Conservation (phyloP, 352 stramenopile species). For the Globisporangium sylvaticum region DNA sequence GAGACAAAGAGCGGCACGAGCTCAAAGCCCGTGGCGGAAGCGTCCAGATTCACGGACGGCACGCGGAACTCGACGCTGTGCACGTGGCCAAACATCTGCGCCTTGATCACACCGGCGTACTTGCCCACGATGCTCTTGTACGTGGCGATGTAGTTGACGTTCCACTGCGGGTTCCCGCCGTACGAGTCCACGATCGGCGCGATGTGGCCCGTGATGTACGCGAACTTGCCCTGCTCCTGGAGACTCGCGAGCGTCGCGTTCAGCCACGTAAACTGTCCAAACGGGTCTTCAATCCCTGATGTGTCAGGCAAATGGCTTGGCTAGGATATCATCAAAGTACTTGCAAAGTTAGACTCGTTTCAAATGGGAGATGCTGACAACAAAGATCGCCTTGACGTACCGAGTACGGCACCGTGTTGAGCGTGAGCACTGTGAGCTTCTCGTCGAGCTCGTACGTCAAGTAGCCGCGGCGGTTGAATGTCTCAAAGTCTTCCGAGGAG, state of each 20-base stretch:
- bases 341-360: background rate
- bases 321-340: slow-evolving; percentile 19
- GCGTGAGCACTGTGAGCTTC: slow-evolving; percentile 59
- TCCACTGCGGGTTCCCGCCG: slow-evolving; percentile 77
- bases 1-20: slow-evolving; percentile 75
- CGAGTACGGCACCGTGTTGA: slow-evolving; percentile 84
- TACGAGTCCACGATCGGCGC: slow-evolving; percentile 88
- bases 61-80: slow-evolving; percentile 90
- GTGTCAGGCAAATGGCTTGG: slow-evolving; percentile 75
- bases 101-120: slow-evolving; percentile 68
- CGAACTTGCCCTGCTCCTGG: slow-evolving; percentile 35
- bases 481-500: slow-evolving; percentile 42
- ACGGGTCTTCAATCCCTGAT: slow-evolving; percentile 68
- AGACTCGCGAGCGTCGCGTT: slow-evolving; percentile 62
- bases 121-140: slow-evolving; percentile 76
- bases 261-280: slow-evolving; percentile 89
- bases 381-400: slow-evolving; percentile 22
- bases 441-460: slow-evolving; percentile 60
- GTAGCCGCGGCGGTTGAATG: slow-evolving; percentile 58
- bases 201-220: slow-evolving; percentile 90
- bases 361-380: background rate
- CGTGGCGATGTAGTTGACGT: slow-evolving; percentile 70
- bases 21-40: slow-evolving; percentile 17
- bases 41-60: slow-evolving; percentile 22
- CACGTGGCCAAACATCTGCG: slow-evolving; percentile 90